These are phyloP conservation scores for Syncephalastrum sp. DNA, from an alignment of 371 early-diverging fungal species.

Conservation along the genomic window DNA sequence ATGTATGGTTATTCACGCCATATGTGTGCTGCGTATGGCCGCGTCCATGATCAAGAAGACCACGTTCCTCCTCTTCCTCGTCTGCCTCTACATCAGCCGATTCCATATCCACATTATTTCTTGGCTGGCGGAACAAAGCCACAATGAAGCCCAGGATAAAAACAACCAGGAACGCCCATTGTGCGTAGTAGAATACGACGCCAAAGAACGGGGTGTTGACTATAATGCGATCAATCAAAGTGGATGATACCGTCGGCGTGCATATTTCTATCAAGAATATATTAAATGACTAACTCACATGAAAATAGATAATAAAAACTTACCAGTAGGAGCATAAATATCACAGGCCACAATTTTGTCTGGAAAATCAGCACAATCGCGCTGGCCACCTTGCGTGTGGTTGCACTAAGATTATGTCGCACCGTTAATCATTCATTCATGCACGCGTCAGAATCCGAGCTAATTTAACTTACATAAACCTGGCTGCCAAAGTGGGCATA, in stretches of 20 bases:
- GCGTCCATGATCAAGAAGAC: slow-evolving; percentile 7
- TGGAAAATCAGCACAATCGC: slow-evolving; percentile 52
- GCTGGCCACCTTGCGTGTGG: slow-evolving; percentile 38
- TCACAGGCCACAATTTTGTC: slow-evolving; percentile 62
- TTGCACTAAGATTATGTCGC: slow-evolving; percentile 46
- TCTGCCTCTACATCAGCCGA: slow-evolving; percentile 21
- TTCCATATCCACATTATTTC: slow-evolving; percentile 26
- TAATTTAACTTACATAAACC: slow-evolving; percentile 51
- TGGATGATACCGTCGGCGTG: slow-evolving; percentile 63
- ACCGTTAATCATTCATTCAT: neutral
- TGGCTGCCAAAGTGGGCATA: slow-evolving; percentile 73
- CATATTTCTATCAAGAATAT: slow-evolving; percentile 41
- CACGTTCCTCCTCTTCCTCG: slow-evolving; percentile 14
- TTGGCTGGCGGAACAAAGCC: slow-evolving; percentile 31
- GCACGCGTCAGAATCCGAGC: neutral
- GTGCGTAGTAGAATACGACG: slow-evolving; percentile 52
- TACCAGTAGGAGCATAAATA: slow-evolving; percentile 53
- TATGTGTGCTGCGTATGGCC: too few species aligned
- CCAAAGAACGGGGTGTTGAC: slow-evolving; percentile 58
- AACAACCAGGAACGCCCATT: slow-evolving; percentile 54
- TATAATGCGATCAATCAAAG: slow-evolving; percentile 51
- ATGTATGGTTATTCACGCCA: too few species aligned
- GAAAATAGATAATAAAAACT: slow-evolving; percentile 6
- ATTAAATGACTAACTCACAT: slow-evolving; percentile 1
- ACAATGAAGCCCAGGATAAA: slow-evolving; percentile 43